phyloP scores from a whole-genome alignment of 345 rosid species.

The Citrus cavaleriei region DNA sequence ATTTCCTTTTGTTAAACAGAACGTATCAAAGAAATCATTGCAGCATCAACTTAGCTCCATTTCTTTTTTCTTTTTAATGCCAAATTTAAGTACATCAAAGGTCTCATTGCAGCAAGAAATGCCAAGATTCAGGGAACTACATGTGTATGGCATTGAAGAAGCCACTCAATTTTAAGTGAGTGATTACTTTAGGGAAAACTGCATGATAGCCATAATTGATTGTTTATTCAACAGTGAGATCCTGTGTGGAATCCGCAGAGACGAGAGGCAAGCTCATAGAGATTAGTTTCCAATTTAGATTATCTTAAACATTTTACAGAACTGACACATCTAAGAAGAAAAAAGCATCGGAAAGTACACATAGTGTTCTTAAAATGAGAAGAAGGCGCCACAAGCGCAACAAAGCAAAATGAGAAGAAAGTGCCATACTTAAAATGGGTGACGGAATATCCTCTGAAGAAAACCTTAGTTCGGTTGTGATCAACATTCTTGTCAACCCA shows the following conservation, averaged over 20 bases:
- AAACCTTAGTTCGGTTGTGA: slow-evolving; percentile 43
- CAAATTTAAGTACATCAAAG: neutral
- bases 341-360: neutral
- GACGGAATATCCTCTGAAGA: slow-evolving; percentile 82
- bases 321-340: neutral
- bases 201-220: neutral
- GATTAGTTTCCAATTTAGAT: neutral
- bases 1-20: neutral
- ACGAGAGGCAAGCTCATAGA: neutral
- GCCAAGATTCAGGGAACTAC: neutral
- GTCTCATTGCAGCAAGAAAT: neutral
- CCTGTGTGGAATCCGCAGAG: neutral
- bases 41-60: neutral
- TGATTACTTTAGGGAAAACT: neutral
- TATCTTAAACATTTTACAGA: neutral
- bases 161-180: neutral
- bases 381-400: neutral
- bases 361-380: neutral
- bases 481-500: slow-evolving; percentile 76
- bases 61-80: too few species aligned
- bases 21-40: neutral
- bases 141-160: neutral
- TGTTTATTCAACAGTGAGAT: neutral
- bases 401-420: neutral
- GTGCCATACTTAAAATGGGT: slow-evolving; percentile 67